Evolutionary conservation across 805 yeast genomes (phyloP), one percentile per base, ranked within the genome.

Genomic region (Cyberlindnera subsufficiens): DNA sequence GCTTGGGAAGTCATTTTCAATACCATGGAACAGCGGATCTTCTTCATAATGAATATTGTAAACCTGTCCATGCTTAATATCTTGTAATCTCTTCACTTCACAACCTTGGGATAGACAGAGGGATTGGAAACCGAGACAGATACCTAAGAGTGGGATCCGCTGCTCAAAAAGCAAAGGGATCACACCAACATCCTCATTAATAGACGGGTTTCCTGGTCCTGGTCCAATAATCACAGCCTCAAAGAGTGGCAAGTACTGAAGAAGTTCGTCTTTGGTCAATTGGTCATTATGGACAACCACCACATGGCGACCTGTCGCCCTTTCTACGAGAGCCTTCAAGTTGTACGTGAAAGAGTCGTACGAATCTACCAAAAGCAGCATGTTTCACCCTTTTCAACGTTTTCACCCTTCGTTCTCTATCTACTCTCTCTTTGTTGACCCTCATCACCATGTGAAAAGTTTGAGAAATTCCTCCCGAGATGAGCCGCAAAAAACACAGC

Each of bases 301-400:
- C 11, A 68, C 72, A 18, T 53, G 56, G 15, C 59, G 50, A 1
- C 52, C 66, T 0, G 84, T 71, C 13, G 82, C 72, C 15, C 63
- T 60, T 47, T 73, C 75, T 19, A 90, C 62, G 17, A 91, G 72
- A 38, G 74, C 71, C 32, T 76, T 75, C 39, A 93, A 72, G 59
- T 93, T 93, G 64, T 77, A 86, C 5, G 96, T 85, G 70, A 91
- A 93, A 3, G 98, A 91, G 62, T 93, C 99, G 60, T 93, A 90
- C 3, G 97, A 90, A 62, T 93, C 99, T 13, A 93, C 76, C 37
- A 88, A 72, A 10, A 88, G 75, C 42, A 87, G 49, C 77, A 73
- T 72, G 30, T 30, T 8, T 29, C 11, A 14, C 13, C n/a, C n/a
- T 34, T 18, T 22, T 29, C 11, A 14, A 3, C n/a, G 5, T 34